A percentile compares a stretch with the other conserved stretches of the same genome.
phyloP scores from a whole-genome alignment of 1,139 yeast genomes.

The Saccharomyces pastorianus region DNA sequence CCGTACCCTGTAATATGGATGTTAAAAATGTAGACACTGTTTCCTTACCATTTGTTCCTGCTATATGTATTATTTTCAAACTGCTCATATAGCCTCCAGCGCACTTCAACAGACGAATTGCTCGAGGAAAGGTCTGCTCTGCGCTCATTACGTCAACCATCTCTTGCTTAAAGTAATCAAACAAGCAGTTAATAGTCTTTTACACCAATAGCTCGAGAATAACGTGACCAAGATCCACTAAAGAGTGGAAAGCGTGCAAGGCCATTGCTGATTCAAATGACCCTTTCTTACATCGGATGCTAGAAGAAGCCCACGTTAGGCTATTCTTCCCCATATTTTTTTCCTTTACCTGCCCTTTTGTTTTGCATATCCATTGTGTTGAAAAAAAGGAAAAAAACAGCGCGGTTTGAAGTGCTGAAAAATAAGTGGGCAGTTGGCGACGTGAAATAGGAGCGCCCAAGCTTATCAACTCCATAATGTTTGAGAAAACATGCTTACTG shows the following conservation, averaged over 20 bases:
- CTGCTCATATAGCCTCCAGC: slow-evolving; percentile 61
- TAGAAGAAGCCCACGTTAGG: background rate
- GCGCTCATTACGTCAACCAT: slow-evolving; percentile 28
- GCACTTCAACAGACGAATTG: slow-evolving; percentile 43
- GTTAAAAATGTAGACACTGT: slow-evolving; percentile 75
- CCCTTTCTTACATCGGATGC: too few species aligned
- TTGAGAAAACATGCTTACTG: background rate
- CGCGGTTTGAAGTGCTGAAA: slow-evolving; percentile 1
- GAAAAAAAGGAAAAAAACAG: background rate
- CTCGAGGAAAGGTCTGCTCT: slow-evolving; percentile 57
- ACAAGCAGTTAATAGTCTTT: background rate
- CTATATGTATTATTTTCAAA: slow-evolving; percentile 67
- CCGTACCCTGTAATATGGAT: slow-evolving; percentile 42
- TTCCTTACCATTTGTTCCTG: slow-evolving; percentile 94
- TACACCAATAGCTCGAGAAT: background rate
- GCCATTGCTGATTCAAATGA: background rate
- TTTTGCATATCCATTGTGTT: background rate
- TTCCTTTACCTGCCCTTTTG: background rate
- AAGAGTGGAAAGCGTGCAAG: background rate
- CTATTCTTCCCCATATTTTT: background rate
- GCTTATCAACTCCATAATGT: too few species aligned
- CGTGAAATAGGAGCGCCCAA: too few species aligned
- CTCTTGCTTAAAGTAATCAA: background rate
- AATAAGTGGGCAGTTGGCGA: too few species aligned
- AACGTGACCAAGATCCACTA: too few species aligned